Evolutionary conservation across 2,329 filamentous ascomycete genomes (phyloP).

Genomic region (Fusarium sp.): DNA sequence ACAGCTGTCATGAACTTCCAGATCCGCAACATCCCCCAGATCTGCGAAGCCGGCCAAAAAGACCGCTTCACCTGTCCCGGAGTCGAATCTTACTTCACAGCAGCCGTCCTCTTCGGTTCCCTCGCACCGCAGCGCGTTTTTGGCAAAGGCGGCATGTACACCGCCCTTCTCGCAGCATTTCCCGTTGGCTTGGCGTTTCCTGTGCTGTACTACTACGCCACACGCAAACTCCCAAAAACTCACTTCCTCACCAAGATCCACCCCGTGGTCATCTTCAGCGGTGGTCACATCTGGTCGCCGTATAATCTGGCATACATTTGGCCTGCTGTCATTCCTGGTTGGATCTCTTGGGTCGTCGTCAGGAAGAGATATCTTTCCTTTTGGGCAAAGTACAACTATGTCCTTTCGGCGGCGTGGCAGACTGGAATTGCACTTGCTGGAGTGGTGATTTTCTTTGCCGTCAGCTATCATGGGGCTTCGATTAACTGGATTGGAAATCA

Average conservation of each 20-base stretch:
- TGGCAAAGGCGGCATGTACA: constrained; percentile 51
- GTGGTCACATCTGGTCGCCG: constrained; percentile 54
- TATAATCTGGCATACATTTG: constrained; percentile 61
- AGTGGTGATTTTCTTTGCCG: constrained; percentile 62
- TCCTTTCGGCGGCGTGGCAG: constrained; percentile 59
- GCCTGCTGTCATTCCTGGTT: constrained; percentile 60
- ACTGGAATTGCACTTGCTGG: constrained; percentile 59
- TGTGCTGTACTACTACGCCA: constrained; percentile 51
- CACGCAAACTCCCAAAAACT: constrained; percentile 49
- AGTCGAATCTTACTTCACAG: constrained; percentile 54
- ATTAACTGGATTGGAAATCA: constrained; percentile 61
- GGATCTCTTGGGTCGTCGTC: constrained; percentile 59
- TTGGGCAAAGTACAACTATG: constrained; percentile 63
- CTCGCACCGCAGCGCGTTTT: constrained; percentile 54
- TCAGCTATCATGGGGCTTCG: constrained; percentile 53
- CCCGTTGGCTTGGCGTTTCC: constrained; percentile 53
- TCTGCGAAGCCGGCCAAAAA: constrained; percentile 52
- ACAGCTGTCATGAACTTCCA: constrained; percentile 54
- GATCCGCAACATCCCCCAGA: constrained; percentile 49
- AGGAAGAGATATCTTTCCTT: constrained; percentile 57
- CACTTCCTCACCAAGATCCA: constrained; percentile 55
- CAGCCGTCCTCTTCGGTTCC: constrained; percentile 55
- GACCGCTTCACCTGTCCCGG: constrained; percentile 53
- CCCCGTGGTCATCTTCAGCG: constrained; percentile 57
- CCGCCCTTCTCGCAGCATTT: constrained; percentile 53